Evolutionary conservation across 306 rosid genomes (phyloP), one percentile per base, ranked within the genome.

Genomic region (Malus sieversii): DNA sequence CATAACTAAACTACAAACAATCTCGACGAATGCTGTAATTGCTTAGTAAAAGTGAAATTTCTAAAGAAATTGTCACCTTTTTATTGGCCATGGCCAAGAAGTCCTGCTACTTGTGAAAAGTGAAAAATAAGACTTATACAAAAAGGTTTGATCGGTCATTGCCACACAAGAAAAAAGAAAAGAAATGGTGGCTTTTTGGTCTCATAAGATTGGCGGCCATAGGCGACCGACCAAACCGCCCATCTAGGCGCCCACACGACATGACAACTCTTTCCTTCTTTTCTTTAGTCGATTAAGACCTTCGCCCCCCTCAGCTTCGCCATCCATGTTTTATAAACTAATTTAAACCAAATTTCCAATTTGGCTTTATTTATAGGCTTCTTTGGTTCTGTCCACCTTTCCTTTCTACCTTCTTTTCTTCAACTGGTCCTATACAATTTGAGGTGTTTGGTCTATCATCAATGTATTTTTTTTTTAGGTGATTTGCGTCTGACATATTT

Each of bases 151-250:
- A 75, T 6, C 3, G 44, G 44, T 40, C 80, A 80, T 68, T 63
- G 16, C n/a, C 3, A 23, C 15, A 40, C 1, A 8, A 6, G 29
- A 0, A 73, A 8, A 25, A 69, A 40, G 8, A 33, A 33, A 33
- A 33, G 62, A 29, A 16, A 8, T 7, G 3, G 61, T 4, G 70
- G 67, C 69, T 74, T 82, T 89, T 67, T 66, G 80, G 88, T 67
- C 55, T 66, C 25, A 53, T 71, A n/a, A 82, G 66, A 76, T 84
- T 86, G 93, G 88, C 86, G 87, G 92, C 87, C 87, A 79, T n/a
- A 75, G 35, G 6, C 68, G 77, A 84, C 96, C 96, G 96, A 85
- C 91, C 93, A 84, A 84, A 86, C 96, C 96, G 93, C 85, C 97
- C 93, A 81, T 70, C 42, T 2, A 30, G 33, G 55, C 48, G 46